These are phyloP conservation scores for Irpex sp. DNA, from an alignment of 1,284 basidiomycete genomes.

Conservation along the genomic window DNA sequence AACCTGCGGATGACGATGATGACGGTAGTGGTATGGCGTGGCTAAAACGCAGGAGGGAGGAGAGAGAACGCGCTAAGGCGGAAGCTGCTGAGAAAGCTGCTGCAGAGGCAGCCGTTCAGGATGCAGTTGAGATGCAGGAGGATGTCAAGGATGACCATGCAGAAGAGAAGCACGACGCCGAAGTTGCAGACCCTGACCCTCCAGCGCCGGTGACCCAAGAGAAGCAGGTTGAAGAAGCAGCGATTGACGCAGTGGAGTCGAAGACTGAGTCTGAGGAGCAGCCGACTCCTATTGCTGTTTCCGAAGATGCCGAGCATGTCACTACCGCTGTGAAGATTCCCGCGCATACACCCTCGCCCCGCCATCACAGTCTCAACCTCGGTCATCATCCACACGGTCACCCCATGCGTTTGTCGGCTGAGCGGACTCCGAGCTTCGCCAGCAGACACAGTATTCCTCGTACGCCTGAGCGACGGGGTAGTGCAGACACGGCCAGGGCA, in stretches of 20 bases:
- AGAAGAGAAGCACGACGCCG: slow-evolving; percentile 7
- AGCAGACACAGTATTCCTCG: slow-evolving; percentile 8
- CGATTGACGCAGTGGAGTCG: slow-evolving; percentile 2
- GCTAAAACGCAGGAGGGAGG: slow-evolving; percentile 55
- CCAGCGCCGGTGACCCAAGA: not conserved
- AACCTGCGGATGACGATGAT: slow-evolving; percentile 37
- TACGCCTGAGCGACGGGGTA: slow-evolving; percentile 19
- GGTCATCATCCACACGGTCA: not conserved
- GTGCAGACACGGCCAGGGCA: slow-evolving; percentile 21
- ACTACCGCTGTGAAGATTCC: slow-evolving; percentile 22
- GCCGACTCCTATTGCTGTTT: slow-evolving; percentile 2
- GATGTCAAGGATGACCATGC: slow-evolving; percentile 17
- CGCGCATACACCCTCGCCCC: slow-evolving; percentile 13
- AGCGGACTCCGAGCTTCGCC: not conserved
- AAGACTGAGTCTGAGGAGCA: slow-evolving; percentile 3
- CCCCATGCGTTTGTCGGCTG: not conserved
- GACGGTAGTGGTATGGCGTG: slow-evolving; percentile 75
- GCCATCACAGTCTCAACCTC: slow-evolving; percentile 8
- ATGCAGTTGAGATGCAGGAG: slow-evolving; percentile 22
- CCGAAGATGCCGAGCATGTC: slow-evolving; percentile 17
- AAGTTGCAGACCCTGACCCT: not conserved
- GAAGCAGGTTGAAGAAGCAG: slow-evolving; percentile 8
- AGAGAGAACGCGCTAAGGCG: slow-evolving; percentile 32
- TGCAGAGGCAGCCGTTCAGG: slow-evolving; percentile 18
- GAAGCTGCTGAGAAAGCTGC: slow-evolving; percentile 8